Evolutionary conservation across 2,329 filamentous ascomycete species (phyloP).

Genomic region (Rasamsonia emersonii): DNA sequence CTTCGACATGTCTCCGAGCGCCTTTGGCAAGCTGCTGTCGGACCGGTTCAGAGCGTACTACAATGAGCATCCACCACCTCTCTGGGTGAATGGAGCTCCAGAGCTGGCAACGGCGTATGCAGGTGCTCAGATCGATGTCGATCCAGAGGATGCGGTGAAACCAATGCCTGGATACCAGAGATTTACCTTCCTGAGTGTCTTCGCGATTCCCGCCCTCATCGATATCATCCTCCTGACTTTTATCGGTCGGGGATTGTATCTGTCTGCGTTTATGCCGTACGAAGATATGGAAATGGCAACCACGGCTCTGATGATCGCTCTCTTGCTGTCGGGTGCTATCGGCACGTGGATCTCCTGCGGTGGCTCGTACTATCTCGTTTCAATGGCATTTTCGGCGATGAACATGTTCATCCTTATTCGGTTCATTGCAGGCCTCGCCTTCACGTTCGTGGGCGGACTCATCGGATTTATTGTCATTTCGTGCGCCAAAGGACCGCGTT

Average conservation of each 20-base stretch:
- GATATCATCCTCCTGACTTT: constrained; percentile 53
- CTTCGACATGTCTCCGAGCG: constrained; percentile 47
- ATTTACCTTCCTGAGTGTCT: constrained; percentile 53
- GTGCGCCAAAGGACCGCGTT: constrained; percentile 33
- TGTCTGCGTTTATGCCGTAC: constrained; percentile 48
- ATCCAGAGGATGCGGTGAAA: constrained; percentile 37
- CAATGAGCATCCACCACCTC: constrained; percentile 39
- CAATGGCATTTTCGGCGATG: constrained; percentile 47
- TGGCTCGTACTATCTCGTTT: constrained; percentile 53
- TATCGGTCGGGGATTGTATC: constrained; percentile 52
- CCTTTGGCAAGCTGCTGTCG: constrained; percentile 37
- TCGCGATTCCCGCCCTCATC: constrained; percentile 54
- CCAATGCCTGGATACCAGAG: constrained; percentile 40
- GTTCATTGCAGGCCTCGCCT: constrained; percentile 43
- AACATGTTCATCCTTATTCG: constrained; percentile 49
- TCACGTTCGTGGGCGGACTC: constrained; percentile 45
- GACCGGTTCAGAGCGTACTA: constrained; percentile 37
- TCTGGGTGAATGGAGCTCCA: constrained; percentile 42
- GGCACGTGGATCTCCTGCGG: constrained; percentile 57
- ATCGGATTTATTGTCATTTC: constrained; percentile 46
- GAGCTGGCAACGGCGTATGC: constrained; percentile 45
- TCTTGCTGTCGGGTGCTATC: constrained; percentile 52
- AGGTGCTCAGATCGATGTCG: constrained; percentile 45
- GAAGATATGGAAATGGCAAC: constrained; percentile 46
- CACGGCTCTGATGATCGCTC: constrained; percentile 49